These are phyloP conservation scores for Aspergillus sparsus DNA, from an alignment of 495 filamentous ascomycete species.

Conservation along the genomic window DNA sequence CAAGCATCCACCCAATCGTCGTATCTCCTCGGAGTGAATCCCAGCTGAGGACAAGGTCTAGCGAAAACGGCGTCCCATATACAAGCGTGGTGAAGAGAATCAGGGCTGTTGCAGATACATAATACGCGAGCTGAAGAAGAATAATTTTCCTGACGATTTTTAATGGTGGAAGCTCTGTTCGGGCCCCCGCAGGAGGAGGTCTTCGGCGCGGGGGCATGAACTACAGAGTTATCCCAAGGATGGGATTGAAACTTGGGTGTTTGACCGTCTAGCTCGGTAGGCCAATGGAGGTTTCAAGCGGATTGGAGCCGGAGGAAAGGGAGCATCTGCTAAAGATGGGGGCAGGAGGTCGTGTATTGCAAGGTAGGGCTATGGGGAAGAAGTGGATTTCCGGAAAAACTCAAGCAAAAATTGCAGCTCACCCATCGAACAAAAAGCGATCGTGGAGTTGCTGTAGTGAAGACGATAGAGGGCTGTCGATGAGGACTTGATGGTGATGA, in stretches of 20 bases:
- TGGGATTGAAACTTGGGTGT: slow-evolving; percentile 2
- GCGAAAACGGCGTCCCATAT: slow-evolving; percentile 68
- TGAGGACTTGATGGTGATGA: slow-evolving; percentile 1
- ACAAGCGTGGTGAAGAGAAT: slow-evolving; percentile 89
- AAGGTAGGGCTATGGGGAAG: neutral
- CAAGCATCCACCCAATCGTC: slow-evolving; percentile 87
- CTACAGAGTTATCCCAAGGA: slow-evolving; percentile 19
- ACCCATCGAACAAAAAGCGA: neutral
- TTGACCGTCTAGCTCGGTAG: neutral
- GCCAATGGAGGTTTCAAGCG: slow-evolving; percentile 4
- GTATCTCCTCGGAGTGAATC: slow-evolving; percentile 82
- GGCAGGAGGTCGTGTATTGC: neutral
- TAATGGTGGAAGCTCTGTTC: slow-evolving; percentile 78
- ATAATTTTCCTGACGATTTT: slow-evolving; percentile 86
- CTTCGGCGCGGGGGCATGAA: slow-evolving; percentile 76
- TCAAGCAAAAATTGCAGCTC: neutral
- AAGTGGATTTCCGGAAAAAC: neutral
- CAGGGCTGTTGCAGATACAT: slow-evolving; percentile 69
- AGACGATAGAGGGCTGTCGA: slow-evolving; percentile 2
- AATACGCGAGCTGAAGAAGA: slow-evolving; percentile 82
- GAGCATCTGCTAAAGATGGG: slow-evolving; percentile 4
- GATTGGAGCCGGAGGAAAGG: neutral
- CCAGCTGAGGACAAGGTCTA: slow-evolving; percentile 79
- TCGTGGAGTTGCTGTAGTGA: neutral
- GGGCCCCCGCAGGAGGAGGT: slow-evolving; percentile 75